Evolutionary conservation across 768 basidiomycete species (phyloP), one percentile per base, ranked within the genome.

Genomic region (Cubamyces sp.): DNA sequence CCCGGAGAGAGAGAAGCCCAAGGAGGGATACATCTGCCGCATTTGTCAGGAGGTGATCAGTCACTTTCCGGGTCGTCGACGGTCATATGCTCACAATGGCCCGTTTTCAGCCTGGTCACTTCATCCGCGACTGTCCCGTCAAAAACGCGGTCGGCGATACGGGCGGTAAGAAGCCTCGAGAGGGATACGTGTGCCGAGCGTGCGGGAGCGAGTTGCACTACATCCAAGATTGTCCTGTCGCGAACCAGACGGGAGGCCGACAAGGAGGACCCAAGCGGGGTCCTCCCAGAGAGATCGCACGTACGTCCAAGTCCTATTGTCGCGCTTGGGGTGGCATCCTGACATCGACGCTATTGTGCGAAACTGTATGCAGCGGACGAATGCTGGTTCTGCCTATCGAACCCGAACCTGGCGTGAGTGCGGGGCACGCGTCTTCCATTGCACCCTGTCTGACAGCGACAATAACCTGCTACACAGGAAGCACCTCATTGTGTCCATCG

Each of bases 381-480:
- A 73, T 98, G 96, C 75, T 98, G 96, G 96, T 98, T 99, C 78
- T 99, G 97, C 74, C 75, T 99, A 55, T 96, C 94, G 43, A 98
- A 98, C 71, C 96, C 96, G 0, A 88, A 86, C 67, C 80, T 98
- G 41, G 89, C 92, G 87, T 93, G 71, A 65, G 90, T 82, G 23
- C 41, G 21, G 18, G 1, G 39, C 28, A 19, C 9, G 14, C 5
- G 19, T 45, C 23, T 56, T 52, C 23, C 1, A 12, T 57, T 3
- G n/a, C 15, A 16, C 1, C 26, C 56, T 37, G 12, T 15, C 39
- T 37, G 19, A 41, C 47, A 28, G 48, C 70, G 5, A 34, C 34
- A 34, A 34, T 55, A 25, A 54, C 65, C 37, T 66, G 50, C 3
- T 46, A 16, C 19, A 28, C 64, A 96, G 93, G 60, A 99, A 98